A percentile compares a stretch with the other conserved stretches of the same genome.
Evolutionary conservation across 2,329 filamentous ascomycete genomes (phyloP).

Genomic region (Sordariomycetes sp.): DNA sequence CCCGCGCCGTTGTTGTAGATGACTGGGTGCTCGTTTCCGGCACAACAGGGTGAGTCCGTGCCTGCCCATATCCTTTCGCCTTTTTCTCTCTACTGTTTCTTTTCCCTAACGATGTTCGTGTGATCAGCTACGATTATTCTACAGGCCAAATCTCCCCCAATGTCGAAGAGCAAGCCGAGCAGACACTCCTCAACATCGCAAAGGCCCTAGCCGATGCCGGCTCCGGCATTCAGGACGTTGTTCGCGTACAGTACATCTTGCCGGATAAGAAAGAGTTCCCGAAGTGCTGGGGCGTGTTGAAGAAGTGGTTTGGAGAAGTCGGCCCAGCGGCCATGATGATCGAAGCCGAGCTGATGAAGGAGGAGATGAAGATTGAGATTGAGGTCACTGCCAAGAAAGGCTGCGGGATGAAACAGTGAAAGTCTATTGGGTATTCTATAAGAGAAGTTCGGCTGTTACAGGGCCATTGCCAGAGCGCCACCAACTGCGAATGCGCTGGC

Average conservation of each 20-base stretch:
- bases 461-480: slow-evolving; percentile 2
- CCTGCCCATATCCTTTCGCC: background rate
- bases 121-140: slow-evolving; percentile 32
- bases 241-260: slow-evolving; percentile 43
- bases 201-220: slow-evolving; percentile 33
- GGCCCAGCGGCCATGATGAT: slow-evolving; percentile 45
- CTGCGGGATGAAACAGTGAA: background rate
- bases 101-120: background rate
- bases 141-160: slow-evolving; percentile 33
- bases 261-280: slow-evolving; percentile 36
- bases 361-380: slow-evolving; percentile 35
- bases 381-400: slow-evolving; percentile 30
- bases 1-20: slow-evolving; percentile 40
- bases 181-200: slow-evolving; percentile 37
- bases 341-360: slow-evolving; percentile 39
- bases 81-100: background rate
- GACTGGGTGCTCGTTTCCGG: slow-evolving; percentile 45
- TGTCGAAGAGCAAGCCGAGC: slow-evolving; percentile 38
- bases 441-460: background rate
- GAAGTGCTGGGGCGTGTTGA: slow-evolving; percentile 38
- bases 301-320: slow-evolving; percentile 38
- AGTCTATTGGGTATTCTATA: background rate
- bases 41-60: slow-evolving; percentile 35
- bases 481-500: slow-evolving; percentile 47
- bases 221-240: slow-evolving; percentile 33